These are phyloP conservation scores for Magnusiomyces paraingens DNA, from an alignment of 1,139 yeast species.

Conservation along the genomic window DNA sequence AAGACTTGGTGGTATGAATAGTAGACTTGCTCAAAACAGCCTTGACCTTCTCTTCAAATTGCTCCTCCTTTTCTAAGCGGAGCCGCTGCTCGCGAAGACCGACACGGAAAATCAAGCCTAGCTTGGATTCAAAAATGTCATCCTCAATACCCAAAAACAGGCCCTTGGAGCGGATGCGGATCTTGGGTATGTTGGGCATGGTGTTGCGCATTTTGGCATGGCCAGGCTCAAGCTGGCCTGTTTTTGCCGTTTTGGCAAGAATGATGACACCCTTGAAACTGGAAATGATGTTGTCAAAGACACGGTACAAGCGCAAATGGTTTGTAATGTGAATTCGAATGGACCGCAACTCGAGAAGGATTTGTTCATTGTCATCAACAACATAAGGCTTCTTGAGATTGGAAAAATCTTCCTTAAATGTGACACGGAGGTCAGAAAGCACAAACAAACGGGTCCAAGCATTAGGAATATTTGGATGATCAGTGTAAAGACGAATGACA, in stretches of 20 bases:
- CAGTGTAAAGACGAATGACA: conserved; percentile 44
- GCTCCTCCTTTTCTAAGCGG: conserved; percentile 50
- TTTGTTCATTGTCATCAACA: conserved; percentile 16
- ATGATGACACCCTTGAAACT: conserved; percentile 48
- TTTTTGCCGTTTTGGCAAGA: conserved; percentile 40
- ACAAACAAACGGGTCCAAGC: conserved; percentile 38
- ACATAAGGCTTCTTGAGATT: conserved; percentile 11
- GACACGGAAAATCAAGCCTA: conserved; percentile 68
- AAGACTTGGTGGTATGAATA: background rate
- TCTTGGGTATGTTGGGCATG: conserved; percentile 43
- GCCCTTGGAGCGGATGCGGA: conserved; percentile 44
- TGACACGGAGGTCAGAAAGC: conserved; percentile 26
- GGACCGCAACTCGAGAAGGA: conserved; percentile 29
- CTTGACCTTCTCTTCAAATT: conserved; percentile 44
- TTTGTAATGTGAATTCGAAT: conserved; percentile 46
- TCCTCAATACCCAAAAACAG: conserved; percentile 56
- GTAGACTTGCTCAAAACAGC: conserved; percentile 18
- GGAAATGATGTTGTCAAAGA: conserved; percentile 60
- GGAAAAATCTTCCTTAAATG: conserved; percentile 17
- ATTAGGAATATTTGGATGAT: conserved; percentile 48
- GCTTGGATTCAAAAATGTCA: conserved; percentile 80
- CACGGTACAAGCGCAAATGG: conserved; percentile 56
- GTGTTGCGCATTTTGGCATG: conserved; percentile 31
- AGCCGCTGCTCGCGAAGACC: conserved; percentile 67
- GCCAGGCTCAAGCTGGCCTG: conserved; percentile 43